These are phyloP conservation scores for Dentipellis sp. DNA, from an alignment of 768 basidiomycete species.

Conservation along the genomic window DNA sequence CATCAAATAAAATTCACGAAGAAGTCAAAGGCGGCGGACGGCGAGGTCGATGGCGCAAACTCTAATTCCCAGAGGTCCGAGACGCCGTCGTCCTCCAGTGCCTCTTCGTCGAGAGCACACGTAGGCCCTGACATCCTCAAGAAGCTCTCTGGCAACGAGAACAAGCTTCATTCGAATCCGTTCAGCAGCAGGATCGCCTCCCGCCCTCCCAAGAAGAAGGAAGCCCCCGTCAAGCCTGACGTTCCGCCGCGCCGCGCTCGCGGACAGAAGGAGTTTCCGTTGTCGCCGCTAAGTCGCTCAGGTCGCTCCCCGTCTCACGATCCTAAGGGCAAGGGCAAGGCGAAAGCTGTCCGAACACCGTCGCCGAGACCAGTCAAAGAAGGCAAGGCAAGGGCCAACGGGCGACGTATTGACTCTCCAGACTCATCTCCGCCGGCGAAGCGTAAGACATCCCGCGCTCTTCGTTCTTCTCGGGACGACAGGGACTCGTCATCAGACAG, in stretches of 20 bases:
- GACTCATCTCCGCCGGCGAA: too few relatives aligned
- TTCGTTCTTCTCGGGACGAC: too few relatives aligned
- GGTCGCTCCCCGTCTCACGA: too few relatives aligned
- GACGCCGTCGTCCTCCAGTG: background rate
- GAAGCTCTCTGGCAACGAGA: background rate
- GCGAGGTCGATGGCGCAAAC: background rate
- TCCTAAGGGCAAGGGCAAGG: background rate
- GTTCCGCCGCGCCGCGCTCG: background rate
- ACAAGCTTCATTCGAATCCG: background rate
- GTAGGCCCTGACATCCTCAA: too few relatives aligned
- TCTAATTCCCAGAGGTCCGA: background rate
- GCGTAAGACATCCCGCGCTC: too few relatives aligned
- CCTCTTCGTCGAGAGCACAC: background rate
- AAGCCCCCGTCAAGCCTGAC: background rate
- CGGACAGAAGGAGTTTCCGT: background rate
- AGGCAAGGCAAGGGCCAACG: too few relatives aligned
- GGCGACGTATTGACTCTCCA: too few relatives aligned
- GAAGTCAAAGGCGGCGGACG: background rate
- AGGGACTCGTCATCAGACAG: too few relatives aligned
- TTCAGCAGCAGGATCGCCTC: background rate
- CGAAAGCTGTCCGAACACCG: background rate
- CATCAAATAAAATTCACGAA: background rate
- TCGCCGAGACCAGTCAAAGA: too few relatives aligned
- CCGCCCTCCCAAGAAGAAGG: background rate
- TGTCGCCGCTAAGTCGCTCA: background rate